phyloP scores from a whole-genome alignment of 2,329 filamentous ascomycete genomes.

The Alternaria incomplexa region DNA sequence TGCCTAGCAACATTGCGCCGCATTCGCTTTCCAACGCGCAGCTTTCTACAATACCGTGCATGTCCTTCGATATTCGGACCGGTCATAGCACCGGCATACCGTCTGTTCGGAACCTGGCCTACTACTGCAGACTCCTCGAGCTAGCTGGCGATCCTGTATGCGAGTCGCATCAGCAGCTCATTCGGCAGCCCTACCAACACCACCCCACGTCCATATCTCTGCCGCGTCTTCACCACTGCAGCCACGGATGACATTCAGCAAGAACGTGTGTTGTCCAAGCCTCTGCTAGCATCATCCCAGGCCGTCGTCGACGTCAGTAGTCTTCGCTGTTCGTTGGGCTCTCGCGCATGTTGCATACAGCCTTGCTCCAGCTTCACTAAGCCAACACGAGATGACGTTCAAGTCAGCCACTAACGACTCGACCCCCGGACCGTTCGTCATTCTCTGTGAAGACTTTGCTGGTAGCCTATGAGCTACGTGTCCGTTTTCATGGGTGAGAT shows the following conservation, averaged over 20 bases:
- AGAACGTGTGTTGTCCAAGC: conserved; percentile 27
- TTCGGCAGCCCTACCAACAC: conserved; percentile 35
- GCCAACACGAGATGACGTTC: conserved; percentile 23
- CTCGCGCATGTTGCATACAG: conserved; percentile 14
- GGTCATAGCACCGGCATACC: not conserved
- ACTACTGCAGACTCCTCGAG: conserved; percentile 5
- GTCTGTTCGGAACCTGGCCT: conserved; percentile 1
- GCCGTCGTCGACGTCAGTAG: conserved; percentile 7
- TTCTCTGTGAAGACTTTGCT: conserved; percentile 14
- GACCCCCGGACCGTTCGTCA: conserved; percentile 19
- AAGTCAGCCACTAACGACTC: conserved; percentile 27
- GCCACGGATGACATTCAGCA: conserved; percentile 1
- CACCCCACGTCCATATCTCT: conserved; percentile 4
- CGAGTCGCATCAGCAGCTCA: conserved; percentile 19
- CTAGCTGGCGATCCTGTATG: conserved; percentile 28
- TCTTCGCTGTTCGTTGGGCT: conserved; percentile 11
- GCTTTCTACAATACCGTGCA: not conserved
- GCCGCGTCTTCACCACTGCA: not conserved
- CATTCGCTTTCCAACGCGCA: not conserved
- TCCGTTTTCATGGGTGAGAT: conserved; percentile 38
- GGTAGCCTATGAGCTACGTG: conserved; percentile 48
- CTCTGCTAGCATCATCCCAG: conserved; percentile 11
- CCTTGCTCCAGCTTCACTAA: conserved; percentile 27
- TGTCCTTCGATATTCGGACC: not conserved
- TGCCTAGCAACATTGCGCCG: not conserved